Evolutionary conservation across 192 early-diverging fungal genomes (phyloP), one percentile per base, ranked within the genome.

Genomic region (Endogone sp.): DNA sequence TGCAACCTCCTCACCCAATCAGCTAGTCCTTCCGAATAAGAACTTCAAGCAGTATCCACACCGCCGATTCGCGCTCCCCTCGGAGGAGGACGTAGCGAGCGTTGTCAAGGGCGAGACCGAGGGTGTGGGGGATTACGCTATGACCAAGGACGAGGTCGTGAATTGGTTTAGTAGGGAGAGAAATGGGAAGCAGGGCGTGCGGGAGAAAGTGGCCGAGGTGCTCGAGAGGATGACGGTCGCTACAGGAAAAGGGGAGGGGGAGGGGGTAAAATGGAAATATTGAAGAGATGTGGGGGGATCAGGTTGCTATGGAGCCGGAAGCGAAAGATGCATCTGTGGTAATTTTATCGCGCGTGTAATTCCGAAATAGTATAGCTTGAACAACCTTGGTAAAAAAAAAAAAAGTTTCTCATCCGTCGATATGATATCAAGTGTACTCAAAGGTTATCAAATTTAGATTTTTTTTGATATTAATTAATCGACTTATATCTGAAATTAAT

Each of bases 161-260:
- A 78, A 84, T 30, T 89, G 85, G 64, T 90, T 89, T 67, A 73
- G 84, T 11, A 79, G 75, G 70, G 80, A 88, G 75, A 76, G 75
- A 27, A 78, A 68, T 3, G 71, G 77, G 55, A 94, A 94, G 80
- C 82, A 89, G 60, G 92, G 92, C 58, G 85, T 90, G 11, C 68
- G 65, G 16, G 79, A 89, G 73, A 92, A 92, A 71, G 86, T 92
- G 29, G 24, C 66, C 30, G 88, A 86, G 66, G 81, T 89, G 25
- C 74, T 91, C 65, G 79, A 80, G 63, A 81, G 86, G 62, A 86
- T 86, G 63, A 75, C 75, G 20, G 59, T 16, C 21, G 49, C 54
- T 16, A 44, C 65, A 31, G 62, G 64, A 58, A 63, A 71, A 10
- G 71, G 67, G 29, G 68, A 71, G 37, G 68, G 29, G 11, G 32